phyloP scores from a whole-genome alignment of 345 rosid genomes.

The Schrenkiella parvula region DNA sequence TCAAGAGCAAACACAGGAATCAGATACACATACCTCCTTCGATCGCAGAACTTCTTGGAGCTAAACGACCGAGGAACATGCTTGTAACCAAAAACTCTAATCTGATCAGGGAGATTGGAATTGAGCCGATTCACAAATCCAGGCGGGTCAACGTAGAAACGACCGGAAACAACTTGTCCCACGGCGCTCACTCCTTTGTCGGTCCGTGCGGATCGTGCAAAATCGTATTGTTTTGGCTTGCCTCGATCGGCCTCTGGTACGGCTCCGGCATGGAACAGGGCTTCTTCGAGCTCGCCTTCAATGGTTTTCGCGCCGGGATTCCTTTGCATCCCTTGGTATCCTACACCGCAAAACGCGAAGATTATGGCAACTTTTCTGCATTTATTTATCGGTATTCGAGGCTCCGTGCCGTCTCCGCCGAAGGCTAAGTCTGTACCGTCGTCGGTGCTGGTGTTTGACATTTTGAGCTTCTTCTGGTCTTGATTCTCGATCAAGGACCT shows the following conservation, averaged over 20 bases:
- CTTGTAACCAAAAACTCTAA: constrained; percentile 72
- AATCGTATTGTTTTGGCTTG: constrained; percentile 62
- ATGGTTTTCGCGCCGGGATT: constrained; percentile 95
- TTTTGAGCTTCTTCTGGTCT: constrained; percentile 42
- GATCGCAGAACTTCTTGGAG: constrained; percentile 80
- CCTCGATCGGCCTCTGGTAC: constrained; percentile 68
- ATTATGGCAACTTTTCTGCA: constrained; percentile 81
- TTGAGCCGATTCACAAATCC: constrained; percentile 74
- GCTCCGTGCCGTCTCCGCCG: background rate
- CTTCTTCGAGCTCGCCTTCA: constrained; percentile 93
- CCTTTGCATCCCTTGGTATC: constrained; percentile 95
- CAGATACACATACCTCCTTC: constrained; percentile 88
- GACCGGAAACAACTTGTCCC: constrained; percentile 90
- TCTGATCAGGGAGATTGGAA: constrained; percentile 49
- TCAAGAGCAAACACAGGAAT: constrained; percentile 89
- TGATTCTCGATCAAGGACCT: constrained; percentile 38
- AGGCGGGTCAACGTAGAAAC: constrained; percentile 76
- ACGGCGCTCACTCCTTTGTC: constrained; percentile 95
- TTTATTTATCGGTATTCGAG: constrained; percentile 40
- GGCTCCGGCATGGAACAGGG: constrained; percentile 70
- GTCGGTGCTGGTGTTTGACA: constrained; percentile 45
- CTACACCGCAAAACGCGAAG: constrained; percentile 92
- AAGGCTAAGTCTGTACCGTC: constrained; percentile 31
- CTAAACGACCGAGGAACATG: constrained; percentile 59
- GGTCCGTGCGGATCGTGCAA: constrained; percentile 85